Percentiles rank a stretch among this genome's conserved stretches.
These are phyloP conservation scores for Macrophomina phaseolina DNA, from an alignment of 2,329 filamentous ascomycete genomes.

Conservation along the genomic window DNA sequence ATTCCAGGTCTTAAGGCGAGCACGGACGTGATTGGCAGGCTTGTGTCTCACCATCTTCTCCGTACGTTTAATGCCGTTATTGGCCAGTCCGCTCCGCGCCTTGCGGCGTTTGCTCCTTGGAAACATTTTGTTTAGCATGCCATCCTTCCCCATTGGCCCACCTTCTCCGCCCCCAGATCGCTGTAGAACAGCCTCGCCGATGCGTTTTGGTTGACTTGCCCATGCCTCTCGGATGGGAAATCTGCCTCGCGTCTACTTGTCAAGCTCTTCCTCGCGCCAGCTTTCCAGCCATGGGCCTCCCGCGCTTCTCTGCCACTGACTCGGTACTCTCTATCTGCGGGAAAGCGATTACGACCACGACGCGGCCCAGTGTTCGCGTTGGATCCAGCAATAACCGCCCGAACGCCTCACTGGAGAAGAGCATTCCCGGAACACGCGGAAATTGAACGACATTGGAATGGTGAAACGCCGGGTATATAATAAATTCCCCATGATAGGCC, in stretches of 20 bases:
- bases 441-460: not conserved
- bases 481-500: not conserved
- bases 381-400: not conserved
- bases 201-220: not conserved
- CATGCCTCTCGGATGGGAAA: not conserved
- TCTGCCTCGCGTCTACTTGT: not conserved
- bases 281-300: not conserved
- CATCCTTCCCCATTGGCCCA: not conserved
- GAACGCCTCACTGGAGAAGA: not conserved
- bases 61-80: not conserved
- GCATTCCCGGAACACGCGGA: not conserved
- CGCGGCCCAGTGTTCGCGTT: not conserved
- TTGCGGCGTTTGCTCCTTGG: not conserved
- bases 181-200: not conserved
- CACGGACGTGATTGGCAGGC: slow-evolving; percentile 12
- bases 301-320: not conserved
- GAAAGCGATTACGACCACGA: not conserved
- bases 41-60: slow-evolving; percentile 8
- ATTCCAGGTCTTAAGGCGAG: slow-evolving; percentile 7
- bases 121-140: not conserved
- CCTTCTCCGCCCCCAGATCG: not conserved
- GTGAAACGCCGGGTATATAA: slow-evolving; percentile 11
- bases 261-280: not conserved
- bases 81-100: not conserved
- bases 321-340: not conserved